Evolutionary conservation across 192 early-diverging fungal species (phyloP).

Genomic region (Backusella australiensis): DNA sequence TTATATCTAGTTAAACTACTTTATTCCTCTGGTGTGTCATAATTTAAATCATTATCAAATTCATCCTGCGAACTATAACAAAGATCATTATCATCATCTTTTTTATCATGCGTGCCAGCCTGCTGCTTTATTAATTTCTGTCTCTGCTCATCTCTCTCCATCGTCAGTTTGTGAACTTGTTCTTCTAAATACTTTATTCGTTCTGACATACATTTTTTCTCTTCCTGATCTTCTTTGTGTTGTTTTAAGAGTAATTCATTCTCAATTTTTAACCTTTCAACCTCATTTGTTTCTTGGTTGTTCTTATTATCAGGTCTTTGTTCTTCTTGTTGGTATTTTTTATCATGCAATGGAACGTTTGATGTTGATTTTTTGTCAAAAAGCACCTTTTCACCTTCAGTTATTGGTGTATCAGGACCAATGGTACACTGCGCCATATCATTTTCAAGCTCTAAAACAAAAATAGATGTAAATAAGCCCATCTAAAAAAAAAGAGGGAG

Average conservation of each 20-base stretch:
- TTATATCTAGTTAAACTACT: neutral
- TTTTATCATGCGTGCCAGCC: neutral
- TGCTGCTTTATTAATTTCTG: neutral
- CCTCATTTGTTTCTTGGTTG: neutral
- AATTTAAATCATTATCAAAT: neutral
- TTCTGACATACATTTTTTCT: neutral
- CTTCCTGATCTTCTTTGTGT: neutral
- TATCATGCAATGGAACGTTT: neutral
- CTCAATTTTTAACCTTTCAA: neutral
- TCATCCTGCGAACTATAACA: neutral
- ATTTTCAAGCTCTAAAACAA: too few species aligned
- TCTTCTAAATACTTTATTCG: neutral
- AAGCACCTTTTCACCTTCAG: neutral
- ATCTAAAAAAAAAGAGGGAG: neutral
- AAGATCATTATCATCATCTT: neutral
- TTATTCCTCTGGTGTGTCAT: neutral
- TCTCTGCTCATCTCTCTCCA: neutral
- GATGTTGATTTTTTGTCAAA: neutral
- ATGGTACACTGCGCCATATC: too few species aligned
- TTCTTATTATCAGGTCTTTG: neutral
- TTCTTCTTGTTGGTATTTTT: neutral
- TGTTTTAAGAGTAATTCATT: neutral
- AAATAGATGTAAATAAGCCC: too few species aligned
- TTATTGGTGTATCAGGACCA: neutral
- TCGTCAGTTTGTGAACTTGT: neutral